These are phyloP conservation scores for Kwoniella dendrophila DNA, from an alignment of 768 basidiomycete genomes.

Conservation along the genomic window DNA sequence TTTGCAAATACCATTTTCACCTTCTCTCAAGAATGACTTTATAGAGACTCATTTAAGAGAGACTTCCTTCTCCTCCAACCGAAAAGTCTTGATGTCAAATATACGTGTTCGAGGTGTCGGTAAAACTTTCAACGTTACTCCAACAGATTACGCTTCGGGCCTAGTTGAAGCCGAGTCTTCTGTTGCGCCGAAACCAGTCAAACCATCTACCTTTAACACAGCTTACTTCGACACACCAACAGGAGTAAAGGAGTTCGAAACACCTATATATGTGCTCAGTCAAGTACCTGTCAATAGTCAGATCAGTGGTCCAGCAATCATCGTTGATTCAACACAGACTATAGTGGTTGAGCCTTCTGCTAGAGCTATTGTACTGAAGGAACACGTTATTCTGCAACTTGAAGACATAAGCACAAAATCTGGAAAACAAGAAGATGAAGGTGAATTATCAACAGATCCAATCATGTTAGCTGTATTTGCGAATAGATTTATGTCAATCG, in stretches of 20 bases:
- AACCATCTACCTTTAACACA: slow-evolving; percentile 17
- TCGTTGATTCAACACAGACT: slow-evolving; percentile 94
- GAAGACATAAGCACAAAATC: slow-evolving; percentile 39
- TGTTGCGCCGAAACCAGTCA: not conserved
- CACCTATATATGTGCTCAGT: slow-evolving; percentile 29
- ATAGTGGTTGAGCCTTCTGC: slow-evolving; percentile 74
- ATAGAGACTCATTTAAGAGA: slow-evolving; percentile 35
- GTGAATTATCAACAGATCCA: slow-evolving; percentile 36
- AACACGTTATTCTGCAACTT: slow-evolving; percentile 42
- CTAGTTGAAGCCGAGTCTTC: slow-evolving; percentile 11
- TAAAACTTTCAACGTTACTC: slow-evolving; percentile 37
- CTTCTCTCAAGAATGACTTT: slow-evolving; percentile 27
- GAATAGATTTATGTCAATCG: slow-evolving; percentile 97
- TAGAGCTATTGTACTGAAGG: slow-evolving; percentile 34
- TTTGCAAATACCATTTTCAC: slow-evolving; percentile 33
- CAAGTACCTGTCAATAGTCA: slow-evolving; percentile 62
- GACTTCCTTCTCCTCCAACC: slow-evolving; percentile 35
- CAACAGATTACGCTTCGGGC: slow-evolving; percentile 31
- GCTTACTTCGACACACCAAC: slow-evolving; percentile 34
- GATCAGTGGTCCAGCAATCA: slow-evolving; percentile 78
- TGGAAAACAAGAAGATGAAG: not conserved
- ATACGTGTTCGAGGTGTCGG: slow-evolving; percentile 38
- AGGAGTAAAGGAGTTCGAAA: slow-evolving; percentile 19
- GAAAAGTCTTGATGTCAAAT: slow-evolving; percentile 31
- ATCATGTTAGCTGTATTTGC: slow-evolving; percentile 81